Evolutionary conservation across 2,329 filamentous ascomycete genomes (phyloP), one percentile per base, ranked within the genome.

Genomic region (Hypoxylon sp.): DNA sequence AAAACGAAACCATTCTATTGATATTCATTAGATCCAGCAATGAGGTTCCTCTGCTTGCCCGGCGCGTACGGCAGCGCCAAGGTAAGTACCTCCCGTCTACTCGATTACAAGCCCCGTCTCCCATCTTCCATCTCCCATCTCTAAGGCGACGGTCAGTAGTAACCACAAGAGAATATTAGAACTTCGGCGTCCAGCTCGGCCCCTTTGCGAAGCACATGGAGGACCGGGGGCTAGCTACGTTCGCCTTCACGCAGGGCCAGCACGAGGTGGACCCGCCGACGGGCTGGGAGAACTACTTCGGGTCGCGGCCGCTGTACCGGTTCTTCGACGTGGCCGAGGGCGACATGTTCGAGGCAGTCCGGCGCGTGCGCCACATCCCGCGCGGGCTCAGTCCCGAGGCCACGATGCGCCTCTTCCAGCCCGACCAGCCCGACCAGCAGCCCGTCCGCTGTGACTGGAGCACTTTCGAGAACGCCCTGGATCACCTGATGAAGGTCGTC

Each of bases 401-500:
- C 20, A 68, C 65, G 19, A 37, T 68, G 30, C 54, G 64, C 34
- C 62, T 64, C 30, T 67, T 68, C 57, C 56, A 57, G 43, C 51
- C 50, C 2, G 43, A 47, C 22, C 30, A 11, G n/a, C n/a, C n/a
- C 32, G 34, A n/a, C n/a, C 6, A 6, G 32, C 10, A 50, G 15
- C 50, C 57, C 0, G 20, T 39, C 34, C 37, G 56, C 4, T 28
- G 19, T 24, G 54, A 65, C 49, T 60, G 59, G 62, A 22, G 17
- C 4, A 8, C 56, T 4, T 59, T 68, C 37, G 59, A 58, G 22
- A 44, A 52, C 11, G 57, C 66, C 1, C 64, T 80, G 28, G 69
- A 77, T 4, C 68, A 72, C n/a, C 41, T 80, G 3, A 77, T 79
- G 60, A 61, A 73, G 4, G 72, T 73, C 0, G 71, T 81, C 56